Evolutionary conservation across 75 land plant genomes (phyloP).

Genomic region (Picea glauca): DNA sequence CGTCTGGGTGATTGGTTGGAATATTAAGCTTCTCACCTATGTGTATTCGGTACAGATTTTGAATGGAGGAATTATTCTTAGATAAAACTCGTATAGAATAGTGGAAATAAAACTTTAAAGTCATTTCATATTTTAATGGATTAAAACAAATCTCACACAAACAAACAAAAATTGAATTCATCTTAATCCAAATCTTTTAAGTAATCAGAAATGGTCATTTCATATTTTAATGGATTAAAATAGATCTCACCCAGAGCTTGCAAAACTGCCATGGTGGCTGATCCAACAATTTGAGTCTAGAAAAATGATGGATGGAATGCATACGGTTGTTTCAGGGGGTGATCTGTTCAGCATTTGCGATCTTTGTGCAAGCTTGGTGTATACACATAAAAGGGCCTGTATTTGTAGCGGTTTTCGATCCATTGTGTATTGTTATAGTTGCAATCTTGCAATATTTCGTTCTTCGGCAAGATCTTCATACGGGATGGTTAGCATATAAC

Average conservation of each 20-base stretch:
- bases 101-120: no score
- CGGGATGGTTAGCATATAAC: constrained; percentile 24
- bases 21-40: background rate
- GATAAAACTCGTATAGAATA: no score
- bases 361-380: constrained; percentile 55
- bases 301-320: no score
- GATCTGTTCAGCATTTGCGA: constrained; percentile 29
- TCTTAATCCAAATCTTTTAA: no score
- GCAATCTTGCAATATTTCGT: constrained; percentile 37
- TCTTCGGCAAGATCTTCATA: constrained; percentile 29
- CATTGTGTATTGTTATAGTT: constrained; percentile 34
- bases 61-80: no score
- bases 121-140: no score
- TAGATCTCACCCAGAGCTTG: background rate
- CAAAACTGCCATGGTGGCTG: background rate
- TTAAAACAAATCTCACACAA: no score
- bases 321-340: constrained; percentile 28
- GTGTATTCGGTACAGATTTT: constrained; percentile 32
- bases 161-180: no score
- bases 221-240: no score
- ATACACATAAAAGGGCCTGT: constrained; percentile 54
- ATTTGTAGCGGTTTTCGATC: constrained; percentile 55
- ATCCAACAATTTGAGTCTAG: background rate
- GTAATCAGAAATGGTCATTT: no score
- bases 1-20: background rate